Base-by-base conservation (phyloP, 208 protist species). In the Leishmania major region DNA sequence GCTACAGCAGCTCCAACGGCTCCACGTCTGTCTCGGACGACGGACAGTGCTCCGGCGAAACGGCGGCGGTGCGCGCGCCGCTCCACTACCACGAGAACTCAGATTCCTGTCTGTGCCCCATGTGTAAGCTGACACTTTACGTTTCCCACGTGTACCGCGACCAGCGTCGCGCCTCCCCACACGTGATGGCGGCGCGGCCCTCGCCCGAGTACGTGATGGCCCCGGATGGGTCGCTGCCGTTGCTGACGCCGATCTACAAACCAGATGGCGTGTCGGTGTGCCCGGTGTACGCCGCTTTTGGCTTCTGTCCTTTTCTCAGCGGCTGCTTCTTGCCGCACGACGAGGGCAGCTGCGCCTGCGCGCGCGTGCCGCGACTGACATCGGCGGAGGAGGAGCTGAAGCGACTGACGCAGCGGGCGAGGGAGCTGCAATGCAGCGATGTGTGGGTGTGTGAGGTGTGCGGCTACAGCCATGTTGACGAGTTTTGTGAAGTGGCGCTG, bases 251-350 rank as follows among this genome's bases (percentile, higher is more conserved):
- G 49, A 47, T 94, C 57, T 70, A 72, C 59, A 69, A 62, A 49
- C 84, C 82, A 22, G 45, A 77, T 6, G 78, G 70, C 19, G 59
- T 88, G 66, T 53, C 84, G 19, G 78, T 86, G 80, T 98, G 95
- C 79, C 95, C 95, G 1, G 89, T 96, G 13, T 92, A 88, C 67
- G 79, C 77, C 15, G 78, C 84, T 53, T 98, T 91, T 76, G 95
- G 93, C 49, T 98, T 97, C 86, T 98, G 95, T 75, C 90, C 93
- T 6, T 94, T 93, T 79, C 78, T 84, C 77, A 62, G 73, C 19
- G 89, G 89, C 69, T 98, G 95, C 87, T 96, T 93, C 77, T 78
- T 98, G 28, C 86, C 87, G 51, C 95, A 98, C 87, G 80, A 87
- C 66, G 74, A 28, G 76, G 47, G 47, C 28, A 78, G 75, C 64